A percentile compares a stretch with the other conserved stretches of the same genome.
These are phyloP conservation scores for Lyophyllum shimeji DNA, from an alignment of 768 basidiomycete genomes.

Conservation along the genomic window DNA sequence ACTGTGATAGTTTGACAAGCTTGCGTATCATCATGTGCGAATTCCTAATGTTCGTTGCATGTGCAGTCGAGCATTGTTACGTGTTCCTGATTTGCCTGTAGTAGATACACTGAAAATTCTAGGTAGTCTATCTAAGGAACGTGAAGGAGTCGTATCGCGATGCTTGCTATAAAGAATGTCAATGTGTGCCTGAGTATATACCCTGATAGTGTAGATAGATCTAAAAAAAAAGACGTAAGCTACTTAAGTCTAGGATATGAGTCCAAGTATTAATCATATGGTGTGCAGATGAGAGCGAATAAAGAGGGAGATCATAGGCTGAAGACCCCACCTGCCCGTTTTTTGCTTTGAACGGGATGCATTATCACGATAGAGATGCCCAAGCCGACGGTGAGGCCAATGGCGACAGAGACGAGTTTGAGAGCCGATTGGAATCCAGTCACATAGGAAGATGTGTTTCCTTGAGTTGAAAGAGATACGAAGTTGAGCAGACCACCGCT, in stretches of 20 bases:
- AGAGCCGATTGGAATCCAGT: constrained; percentile 75
- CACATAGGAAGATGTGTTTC: constrained; percentile 54
- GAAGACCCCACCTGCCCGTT: constrained; percentile 60
- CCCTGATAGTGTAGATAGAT: not conserved
- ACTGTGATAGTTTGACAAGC: too few relatives aligned
- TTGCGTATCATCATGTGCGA: too few relatives aligned
- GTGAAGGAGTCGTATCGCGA: not conserved
- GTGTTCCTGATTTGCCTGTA: not conserved
- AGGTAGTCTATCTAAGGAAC: not conserved
- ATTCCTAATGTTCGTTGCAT: too few relatives aligned
- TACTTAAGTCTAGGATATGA: not conserved
- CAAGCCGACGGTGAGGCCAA: constrained; percentile 79
- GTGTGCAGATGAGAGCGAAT: not conserved
- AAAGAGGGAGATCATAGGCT: constrained; percentile 39
- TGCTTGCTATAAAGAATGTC: not conserved
- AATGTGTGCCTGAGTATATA: not conserved
- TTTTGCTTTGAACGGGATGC: constrained; percentile 59
- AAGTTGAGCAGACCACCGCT: constrained; percentile 79
- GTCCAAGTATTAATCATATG: not conserved
- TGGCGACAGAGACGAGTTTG: constrained; percentile 73
- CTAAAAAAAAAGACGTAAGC: too few relatives aligned
- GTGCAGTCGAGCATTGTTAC: too few relatives aligned
- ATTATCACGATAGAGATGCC: constrained; percentile 69
- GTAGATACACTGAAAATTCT: not conserved
- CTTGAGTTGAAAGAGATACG: constrained; percentile 53